Evolutionary conservation across 768 basidiomycete genomes (phyloP).

Genomic region (Suillus subalutaceus): DNA sequence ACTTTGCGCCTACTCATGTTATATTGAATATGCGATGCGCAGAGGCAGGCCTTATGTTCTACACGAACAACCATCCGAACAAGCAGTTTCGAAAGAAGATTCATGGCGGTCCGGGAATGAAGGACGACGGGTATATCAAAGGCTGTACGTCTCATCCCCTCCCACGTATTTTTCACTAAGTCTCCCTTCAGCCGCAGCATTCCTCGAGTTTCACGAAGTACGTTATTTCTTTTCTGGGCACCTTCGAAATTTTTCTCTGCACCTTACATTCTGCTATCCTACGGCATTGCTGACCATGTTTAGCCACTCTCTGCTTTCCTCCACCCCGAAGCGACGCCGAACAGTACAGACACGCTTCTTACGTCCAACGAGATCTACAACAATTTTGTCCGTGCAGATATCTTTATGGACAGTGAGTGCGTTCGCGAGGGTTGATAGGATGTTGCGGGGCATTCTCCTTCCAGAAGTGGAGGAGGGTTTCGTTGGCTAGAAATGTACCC

Average conservation of each 20-base stretch:
- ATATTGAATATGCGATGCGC: not conserved
- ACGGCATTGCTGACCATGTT: not conserved
- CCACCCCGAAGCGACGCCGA: constrained; percentile 47
- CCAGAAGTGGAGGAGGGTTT: not conserved
- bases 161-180: constrained; percentile 8
- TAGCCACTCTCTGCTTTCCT: constrained; percentile 67
- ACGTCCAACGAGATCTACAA: constrained; percentile 75
- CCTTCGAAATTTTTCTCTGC: not conserved
- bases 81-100: constrained; percentile 65
- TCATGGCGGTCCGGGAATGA: constrained; percentile 70
- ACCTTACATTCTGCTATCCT: not conserved
- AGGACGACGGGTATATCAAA: constrained; percentile 60
- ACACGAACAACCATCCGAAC: constrained; percentile 60
- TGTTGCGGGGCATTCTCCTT: not conserved
- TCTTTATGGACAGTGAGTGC: constrained; percentile 26
- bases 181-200: constrained; percentile 52
- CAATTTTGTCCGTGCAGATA: constrained; percentile 66
- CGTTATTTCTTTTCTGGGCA: not conserved
- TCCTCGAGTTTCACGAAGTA: constrained; percentile 72
- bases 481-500: not conserved
- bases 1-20: constrained; percentile 2
- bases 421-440: not conserved
- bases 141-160: constrained; percentile 45
- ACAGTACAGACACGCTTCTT: constrained; percentile 63
- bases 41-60: constrained; percentile 81